phyloP scores from a whole-genome alignment of 257 asterid species.

The Solanum lycopersicoides region DNA sequence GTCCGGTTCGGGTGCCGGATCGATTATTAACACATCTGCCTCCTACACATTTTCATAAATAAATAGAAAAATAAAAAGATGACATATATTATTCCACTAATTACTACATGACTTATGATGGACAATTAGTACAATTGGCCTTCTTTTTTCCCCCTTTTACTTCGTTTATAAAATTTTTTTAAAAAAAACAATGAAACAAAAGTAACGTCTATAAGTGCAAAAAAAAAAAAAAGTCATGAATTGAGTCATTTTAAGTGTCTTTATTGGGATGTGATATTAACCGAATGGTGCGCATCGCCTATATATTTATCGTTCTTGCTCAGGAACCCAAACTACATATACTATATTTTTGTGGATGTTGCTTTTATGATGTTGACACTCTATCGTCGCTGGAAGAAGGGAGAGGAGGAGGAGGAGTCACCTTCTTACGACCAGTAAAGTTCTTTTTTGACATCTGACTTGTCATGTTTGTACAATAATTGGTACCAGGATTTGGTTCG shows the following conservation, averaged over 20 bases:
- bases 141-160: neutral
- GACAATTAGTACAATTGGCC: neutral
- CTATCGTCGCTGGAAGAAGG: too few relatives aligned
- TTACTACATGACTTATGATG: neutral
- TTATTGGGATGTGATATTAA: neutral
- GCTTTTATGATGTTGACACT: too few relatives aligned
- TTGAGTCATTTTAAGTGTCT: neutral
- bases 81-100: neutral
- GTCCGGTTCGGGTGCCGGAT: neutral
- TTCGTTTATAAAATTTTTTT: neutral
- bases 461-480: neutral
- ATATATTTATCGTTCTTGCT: too few relatives aligned
- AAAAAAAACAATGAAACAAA: neutral
- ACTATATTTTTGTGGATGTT: too few relatives aligned
- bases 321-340: too few relatives aligned
- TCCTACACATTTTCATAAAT: neutral
- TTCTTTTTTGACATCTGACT: neutral
- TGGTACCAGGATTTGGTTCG: neutral
- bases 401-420: neutral
- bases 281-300: neutral
- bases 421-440: neutral
- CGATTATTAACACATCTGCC: neutral
- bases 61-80: neutral
- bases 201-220: neutral
- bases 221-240: too few relatives aligned